Evolutionary conservation across 2,329 filamentous ascomycete species (phyloP).

Genomic region (Didymella arachidicola): DNA sequence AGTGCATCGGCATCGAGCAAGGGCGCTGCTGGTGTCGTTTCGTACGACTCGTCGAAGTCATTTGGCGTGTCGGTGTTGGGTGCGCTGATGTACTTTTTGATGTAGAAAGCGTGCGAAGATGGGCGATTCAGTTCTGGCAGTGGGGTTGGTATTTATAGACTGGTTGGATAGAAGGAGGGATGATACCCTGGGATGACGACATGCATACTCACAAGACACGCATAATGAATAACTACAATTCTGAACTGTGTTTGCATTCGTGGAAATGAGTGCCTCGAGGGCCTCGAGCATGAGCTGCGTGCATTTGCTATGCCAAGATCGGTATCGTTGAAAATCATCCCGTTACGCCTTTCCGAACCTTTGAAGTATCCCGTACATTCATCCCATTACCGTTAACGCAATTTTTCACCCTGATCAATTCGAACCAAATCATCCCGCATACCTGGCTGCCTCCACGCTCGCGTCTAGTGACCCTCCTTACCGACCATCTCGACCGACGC

Average conservation of each 20-base stretch:
- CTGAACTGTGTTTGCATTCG: not conserved
- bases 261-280: not conserved
- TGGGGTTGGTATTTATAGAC: not conserved
- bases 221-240: slow-evolving; percentile 26
- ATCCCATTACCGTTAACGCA: not conserved
- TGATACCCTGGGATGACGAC: slow-evolving; percentile 31
- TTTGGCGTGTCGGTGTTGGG: slow-evolving; percentile 38
- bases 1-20: slow-evolving; percentile 8
- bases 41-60: slow-evolving; percentile 28
- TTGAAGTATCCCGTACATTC: not conserved
- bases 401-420: not conserved
- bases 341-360: not conserved
- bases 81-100: slow-evolving; percentile 34
- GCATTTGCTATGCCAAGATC: not conserved
- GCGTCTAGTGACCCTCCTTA: not conserved
- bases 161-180: slow-evolving; percentile 21
- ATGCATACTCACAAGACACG: slow-evolving; percentile 20
- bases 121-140: not conserved
- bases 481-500: slow-evolving; percentile 23
- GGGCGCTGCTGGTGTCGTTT: slow-evolving; percentile 27
- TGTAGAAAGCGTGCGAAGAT: not conserved
- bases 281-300: not conserved
- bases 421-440: not conserved
- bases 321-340: not conserved
- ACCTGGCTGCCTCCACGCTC: not conserved